These are phyloP conservation scores for Vitis rupestris DNA, from an alignment of 164 flowering plant genomes.

Conservation along the genomic window DNA sequence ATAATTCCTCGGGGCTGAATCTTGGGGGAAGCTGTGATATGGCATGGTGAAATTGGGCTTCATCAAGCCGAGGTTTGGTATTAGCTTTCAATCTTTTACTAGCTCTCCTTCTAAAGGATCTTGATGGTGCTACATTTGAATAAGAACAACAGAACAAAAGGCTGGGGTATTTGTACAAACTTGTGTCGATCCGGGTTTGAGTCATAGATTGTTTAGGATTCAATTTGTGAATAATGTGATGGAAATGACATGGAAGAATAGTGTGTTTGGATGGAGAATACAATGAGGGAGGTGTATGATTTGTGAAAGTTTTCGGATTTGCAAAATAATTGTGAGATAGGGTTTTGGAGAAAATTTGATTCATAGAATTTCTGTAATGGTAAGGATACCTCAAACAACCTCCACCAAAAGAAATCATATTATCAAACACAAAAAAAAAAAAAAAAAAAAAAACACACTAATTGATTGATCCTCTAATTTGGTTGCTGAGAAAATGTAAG, in stretches of 20 bases:
- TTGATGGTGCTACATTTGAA: slow-evolving; percentile 22
- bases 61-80: slow-evolving; percentile 37
- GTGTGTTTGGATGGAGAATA: not conserved
- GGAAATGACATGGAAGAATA: no score
- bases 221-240: no score
- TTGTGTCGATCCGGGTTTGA: not conserved
- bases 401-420: slow-evolving; percentile 2
- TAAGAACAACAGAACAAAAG: slow-evolving; percentile 23
- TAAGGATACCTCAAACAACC: not conserved
- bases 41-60: slow-evolving; percentile 33
- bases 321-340: not conserved
- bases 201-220: not conserved
- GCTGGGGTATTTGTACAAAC: not conserved
- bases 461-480: no score
- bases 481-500: no score
- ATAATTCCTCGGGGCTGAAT: slow-evolving; percentile 68
- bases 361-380: not conserved
- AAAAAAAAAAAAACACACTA: no score
- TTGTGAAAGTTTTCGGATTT: not conserved
- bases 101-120: slow-evolving; percentile 37
- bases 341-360: not conserved
- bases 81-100: slow-evolving; percentile 34
- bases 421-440: not conserved
- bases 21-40: slow-evolving; percentile 66
- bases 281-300: not conserved